Conservation (phyloP, 345 rosid species). For the Stellera chamaejasme region DNA sequence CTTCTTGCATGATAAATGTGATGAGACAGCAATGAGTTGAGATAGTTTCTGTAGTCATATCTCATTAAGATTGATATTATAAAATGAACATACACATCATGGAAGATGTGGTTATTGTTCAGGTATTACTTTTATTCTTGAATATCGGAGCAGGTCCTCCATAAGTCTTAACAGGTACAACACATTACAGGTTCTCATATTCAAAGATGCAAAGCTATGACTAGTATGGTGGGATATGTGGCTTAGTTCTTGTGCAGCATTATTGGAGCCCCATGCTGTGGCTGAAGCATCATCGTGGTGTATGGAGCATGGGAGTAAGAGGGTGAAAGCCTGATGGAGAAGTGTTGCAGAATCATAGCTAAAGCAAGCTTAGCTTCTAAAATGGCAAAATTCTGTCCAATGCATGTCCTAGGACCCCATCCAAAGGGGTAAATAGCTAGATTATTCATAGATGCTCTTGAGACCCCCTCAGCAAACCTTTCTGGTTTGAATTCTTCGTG, state of each 20-base stretch:
- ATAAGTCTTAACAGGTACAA: background rate
- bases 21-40: too few relatives aligned
- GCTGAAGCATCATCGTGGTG: conserved; percentile 38
- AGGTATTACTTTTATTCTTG: too few relatives aligned
- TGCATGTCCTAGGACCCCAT: conserved; percentile 39
- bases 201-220: conserved; percentile 1
- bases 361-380: conserved; percentile 52
- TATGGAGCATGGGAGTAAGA: conserved; percentile 46
- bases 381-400: conserved; percentile 36
- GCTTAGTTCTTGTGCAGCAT: conserved; percentile 19
- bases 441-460: conserved; percentile 29
- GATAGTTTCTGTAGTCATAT: too few relatives aligned
- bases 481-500: conserved; percentile 33
- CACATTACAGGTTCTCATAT: background rate
- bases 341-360: conserved; percentile 41
- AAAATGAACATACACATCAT: too few relatives aligned
- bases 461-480: conserved; percentile 35
- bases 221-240: background rate
- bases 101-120: too few relatives aligned
- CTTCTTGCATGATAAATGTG: too few relatives aligned
- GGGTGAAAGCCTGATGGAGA: conserved; percentile 35
- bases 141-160: too few relatives aligned
- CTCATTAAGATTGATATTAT: too few relatives aligned
- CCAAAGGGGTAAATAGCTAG: conserved; percentile 27
- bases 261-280: conserved; percentile 47